Evolutionary conservation across 2,329 filamentous ascomycete genomes (phyloP).

Genomic region (Diaporthe sp.): DNA sequence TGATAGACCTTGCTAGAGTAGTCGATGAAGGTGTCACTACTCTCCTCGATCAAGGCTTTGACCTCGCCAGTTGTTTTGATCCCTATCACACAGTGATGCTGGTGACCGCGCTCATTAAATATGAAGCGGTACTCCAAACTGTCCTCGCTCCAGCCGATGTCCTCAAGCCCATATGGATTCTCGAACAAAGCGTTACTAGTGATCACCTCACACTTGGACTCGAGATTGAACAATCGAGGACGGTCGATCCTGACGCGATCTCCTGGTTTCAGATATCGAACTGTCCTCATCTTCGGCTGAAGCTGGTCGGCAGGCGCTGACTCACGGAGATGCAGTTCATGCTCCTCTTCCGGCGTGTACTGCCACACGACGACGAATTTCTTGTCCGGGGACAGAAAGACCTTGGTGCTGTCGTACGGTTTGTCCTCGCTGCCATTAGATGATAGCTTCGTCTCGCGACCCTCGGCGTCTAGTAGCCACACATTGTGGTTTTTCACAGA

Average conservation of each 20-base stretch:
- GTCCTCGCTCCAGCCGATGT: not conserved
- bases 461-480: not conserved
- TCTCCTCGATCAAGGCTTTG: constrained; percentile 12
- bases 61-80: not conserved
- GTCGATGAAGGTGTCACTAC: constrained; percentile 3
- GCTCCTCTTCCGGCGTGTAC: not conserved
- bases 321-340: not conserved
- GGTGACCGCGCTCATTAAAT: not conserved
- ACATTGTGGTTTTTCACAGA: not conserved
- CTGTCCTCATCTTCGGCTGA: not conserved
- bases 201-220: not conserved
- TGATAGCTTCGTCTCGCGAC: not conserved
- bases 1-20: constrained; percentile 1
- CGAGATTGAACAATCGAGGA: not conserved
- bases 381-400: not conserved
- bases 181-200: not conserved
- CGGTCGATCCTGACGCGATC: constrained; percentile 19
- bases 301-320: not conserved
- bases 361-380: not conserved
- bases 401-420: not conserved
- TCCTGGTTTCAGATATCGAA: not conserved
- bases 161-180: not conserved
- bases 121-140: constrained; percentile 1
- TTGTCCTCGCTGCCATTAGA: not conserved
- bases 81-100: not conserved